These are phyloP conservation scores for Primulina tabacum DNA, from an alignment of 257 asterid species.

Conservation along the genomic window DNA sequence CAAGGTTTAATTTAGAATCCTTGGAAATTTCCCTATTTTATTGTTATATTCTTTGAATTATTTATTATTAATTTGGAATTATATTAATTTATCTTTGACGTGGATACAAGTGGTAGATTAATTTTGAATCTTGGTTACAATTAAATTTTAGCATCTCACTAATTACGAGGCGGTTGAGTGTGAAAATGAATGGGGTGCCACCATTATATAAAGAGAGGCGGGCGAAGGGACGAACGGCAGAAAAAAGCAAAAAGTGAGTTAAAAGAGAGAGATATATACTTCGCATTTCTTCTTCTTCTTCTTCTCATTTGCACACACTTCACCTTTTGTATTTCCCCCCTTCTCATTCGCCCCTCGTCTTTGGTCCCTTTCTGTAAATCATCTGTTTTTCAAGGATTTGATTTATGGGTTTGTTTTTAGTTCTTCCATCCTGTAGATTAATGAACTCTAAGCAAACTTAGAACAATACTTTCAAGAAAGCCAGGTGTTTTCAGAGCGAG, in stretches of 20 bases:
- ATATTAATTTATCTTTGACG: background rate
- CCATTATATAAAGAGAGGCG: constrained; percentile 36
- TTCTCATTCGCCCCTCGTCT: constrained; percentile 60
- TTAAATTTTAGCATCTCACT: background rate
- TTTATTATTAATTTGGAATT: too few species aligned
- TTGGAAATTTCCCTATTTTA: too few species aligned
- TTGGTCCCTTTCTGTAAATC: constrained; percentile 79
- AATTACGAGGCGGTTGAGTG: constrained; percentile 28
- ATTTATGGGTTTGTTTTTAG: constrained; percentile 40
- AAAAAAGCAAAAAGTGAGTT: constrained; percentile 39
- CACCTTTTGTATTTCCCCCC: constrained; percentile 28
- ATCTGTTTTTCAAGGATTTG: constrained; percentile 47
- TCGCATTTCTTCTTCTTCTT: constrained; percentile 30
- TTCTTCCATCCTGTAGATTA: background rate
- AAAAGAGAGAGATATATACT: constrained; percentile 26
- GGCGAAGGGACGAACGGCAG: background rate
- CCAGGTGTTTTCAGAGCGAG: constrained; percentile 85
- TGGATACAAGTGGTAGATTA: background rate
- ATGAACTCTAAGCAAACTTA: constrained; percentile 48
- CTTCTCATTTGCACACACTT: constrained; percentile 62
- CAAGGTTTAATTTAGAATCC: background rate
- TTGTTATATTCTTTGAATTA: too few species aligned
- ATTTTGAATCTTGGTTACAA: too few species aligned
- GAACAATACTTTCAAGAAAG: constrained; percentile 37
- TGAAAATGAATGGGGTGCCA: constrained; percentile 22